These are phyloP conservation scores for Talaromyces nanjingensis DNA, from an alignment of 495 filamentous ascomycete genomes.

Conservation along the genomic window DNA sequence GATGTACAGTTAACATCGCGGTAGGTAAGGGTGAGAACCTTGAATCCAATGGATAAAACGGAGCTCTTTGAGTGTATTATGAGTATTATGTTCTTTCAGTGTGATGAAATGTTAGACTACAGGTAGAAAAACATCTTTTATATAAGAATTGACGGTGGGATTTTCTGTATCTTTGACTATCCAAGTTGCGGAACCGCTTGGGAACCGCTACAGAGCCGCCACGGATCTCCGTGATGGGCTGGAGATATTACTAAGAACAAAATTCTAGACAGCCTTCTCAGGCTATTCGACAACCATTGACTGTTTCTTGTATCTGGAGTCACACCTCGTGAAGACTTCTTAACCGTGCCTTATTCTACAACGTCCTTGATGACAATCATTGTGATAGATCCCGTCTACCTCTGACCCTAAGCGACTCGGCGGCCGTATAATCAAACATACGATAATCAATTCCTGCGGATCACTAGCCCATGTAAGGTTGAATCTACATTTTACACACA, in stretches of 20 bases:
- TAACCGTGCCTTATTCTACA: too few relatives aligned
- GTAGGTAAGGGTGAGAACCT: background rate
- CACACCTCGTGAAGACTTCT: too few relatives aligned
- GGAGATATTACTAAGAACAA: background rate
- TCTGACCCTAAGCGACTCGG: too few relatives aligned
- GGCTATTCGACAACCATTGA: background rate
- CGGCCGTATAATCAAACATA: too few relatives aligned
- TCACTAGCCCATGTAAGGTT: too few relatives aligned
- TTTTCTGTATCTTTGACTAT: background rate
- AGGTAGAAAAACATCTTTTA: background rate
- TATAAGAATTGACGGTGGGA: background rate
- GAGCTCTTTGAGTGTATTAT: too few relatives aligned
- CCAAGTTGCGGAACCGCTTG: background rate
- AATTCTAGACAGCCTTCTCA: background rate
- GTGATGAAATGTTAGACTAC: too few relatives aligned
- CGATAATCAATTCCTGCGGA: too few relatives aligned
- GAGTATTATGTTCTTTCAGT: too few relatives aligned
- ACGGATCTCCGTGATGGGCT: background rate
- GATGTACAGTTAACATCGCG: slow-evolving; percentile 44
- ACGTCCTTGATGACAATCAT: too few relatives aligned
- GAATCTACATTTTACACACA: too few relatives aligned
- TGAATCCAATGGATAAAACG: background rate
- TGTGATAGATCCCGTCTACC: too few relatives aligned
- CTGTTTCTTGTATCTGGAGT: background rate
- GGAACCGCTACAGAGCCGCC: background rate